Evolutionary conservation across 176 grass and related monocot genomes (phyloP).

Genomic region (Sorghum bicolor): DNA sequence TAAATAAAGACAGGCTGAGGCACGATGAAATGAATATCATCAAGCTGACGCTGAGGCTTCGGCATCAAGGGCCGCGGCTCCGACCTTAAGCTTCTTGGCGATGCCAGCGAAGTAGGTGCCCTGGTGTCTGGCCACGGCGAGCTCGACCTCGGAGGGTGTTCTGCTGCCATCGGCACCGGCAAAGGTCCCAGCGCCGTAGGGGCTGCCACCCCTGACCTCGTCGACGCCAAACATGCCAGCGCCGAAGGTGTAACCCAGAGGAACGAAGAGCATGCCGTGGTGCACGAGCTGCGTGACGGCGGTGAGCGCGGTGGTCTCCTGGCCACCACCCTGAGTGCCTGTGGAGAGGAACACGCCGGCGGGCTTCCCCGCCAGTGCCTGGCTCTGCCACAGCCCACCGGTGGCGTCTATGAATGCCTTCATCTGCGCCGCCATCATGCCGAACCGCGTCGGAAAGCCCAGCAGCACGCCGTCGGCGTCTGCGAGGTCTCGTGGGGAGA

Average conservation of each 20-base stretch:
- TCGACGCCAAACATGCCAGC: slow-evolving; percentile 44
- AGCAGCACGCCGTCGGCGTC: slow-evolving; percentile 46
- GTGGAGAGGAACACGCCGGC: slow-evolving; percentile 35
- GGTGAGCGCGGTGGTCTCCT: slow-evolving; percentile 15
- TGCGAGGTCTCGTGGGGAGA: not conserved
- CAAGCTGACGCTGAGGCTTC: not conserved
- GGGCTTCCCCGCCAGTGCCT: slow-evolving; percentile 39
- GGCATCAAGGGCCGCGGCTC: not conserved
- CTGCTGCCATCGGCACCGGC: slow-evolving; percentile 17
- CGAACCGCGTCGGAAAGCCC: slow-evolving; percentile 46
- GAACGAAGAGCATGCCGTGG: slow-evolving; percentile 66
- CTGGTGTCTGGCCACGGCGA: not conserved
- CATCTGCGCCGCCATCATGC: slow-evolving; percentile 53
- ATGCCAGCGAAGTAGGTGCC: not conserved
- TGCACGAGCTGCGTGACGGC: slow-evolving; percentile 11
- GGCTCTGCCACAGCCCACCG: slow-evolving; percentile 30
- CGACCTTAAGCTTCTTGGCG: not conserved
- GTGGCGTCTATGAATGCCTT: slow-evolving; percentile 40
- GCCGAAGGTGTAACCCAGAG: slow-evolving; percentile 37
- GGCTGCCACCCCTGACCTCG: slow-evolving; percentile 49
- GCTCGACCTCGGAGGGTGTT: not conserved
- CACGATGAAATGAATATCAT: not conserved
- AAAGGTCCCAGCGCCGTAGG: slow-evolving; percentile 44
- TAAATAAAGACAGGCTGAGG: no score
- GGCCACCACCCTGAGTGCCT: slow-evolving; percentile 33